These are phyloP conservation scores for Sonneratia caseolaris DNA, from an alignment of 345 rosid genomes.

Conservation along the genomic window DNA sequence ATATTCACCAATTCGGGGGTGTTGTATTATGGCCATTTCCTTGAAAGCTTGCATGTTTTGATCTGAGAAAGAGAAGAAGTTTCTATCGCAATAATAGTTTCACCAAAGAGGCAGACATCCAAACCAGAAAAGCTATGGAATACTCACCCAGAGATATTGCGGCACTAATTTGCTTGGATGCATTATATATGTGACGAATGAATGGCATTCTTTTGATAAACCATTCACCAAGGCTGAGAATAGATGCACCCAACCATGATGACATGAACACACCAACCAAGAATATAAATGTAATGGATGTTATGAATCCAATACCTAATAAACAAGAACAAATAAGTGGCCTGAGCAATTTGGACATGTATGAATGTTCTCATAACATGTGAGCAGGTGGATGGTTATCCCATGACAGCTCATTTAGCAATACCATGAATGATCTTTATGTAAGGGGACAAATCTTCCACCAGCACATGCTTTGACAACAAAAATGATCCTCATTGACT, in stretches of 20 bases:
- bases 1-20: constrained; percentile 97
- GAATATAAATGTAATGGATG: constrained; percentile 88
- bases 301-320: constrained; percentile 88
- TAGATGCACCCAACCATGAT: constrained; percentile 97
- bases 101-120: neutral
- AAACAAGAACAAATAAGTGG: constrained; percentile 9
- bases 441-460: neutral
- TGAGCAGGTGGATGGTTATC: neutral
- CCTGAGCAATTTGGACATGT: neutral
- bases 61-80: constrained; percentile 33
- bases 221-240: constrained; percentile 93
- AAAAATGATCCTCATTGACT: neutral
- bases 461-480: neutral
- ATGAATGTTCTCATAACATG: neutral
- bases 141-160: constrained; percentile 91
- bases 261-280: constrained; percentile 99
- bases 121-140: neutral
- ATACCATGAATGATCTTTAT: neutral
- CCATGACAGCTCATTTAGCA: neutral
- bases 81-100: neutral
- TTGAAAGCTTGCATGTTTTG: constrained; percentile 93
- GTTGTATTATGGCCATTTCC: constrained; percentile 95
- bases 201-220: constrained; percentile 98
- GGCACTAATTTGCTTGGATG: constrained; percentile 97
- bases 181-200: constrained; percentile 90